Evolutionary conservation across 2,329 filamentous ascomycete genomes (phyloP).

Genomic region (Calonectria pauciramosa): DNA sequence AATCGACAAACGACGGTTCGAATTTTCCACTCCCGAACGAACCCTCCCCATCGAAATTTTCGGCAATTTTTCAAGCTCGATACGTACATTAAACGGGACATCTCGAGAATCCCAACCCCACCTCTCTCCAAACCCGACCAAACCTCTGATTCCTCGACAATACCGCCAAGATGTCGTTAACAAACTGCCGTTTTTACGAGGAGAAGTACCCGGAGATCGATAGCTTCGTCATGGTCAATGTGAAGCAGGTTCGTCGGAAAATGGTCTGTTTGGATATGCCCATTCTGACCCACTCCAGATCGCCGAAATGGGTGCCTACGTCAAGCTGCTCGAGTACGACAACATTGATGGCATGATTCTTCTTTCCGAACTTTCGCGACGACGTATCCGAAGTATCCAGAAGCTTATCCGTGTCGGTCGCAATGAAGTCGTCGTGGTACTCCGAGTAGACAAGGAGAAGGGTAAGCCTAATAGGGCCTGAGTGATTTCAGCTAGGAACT

Average conservation of each 20-base stretch:
- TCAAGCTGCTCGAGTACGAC: constrained; percentile 99
- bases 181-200: constrained; percentile 97
- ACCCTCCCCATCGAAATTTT: constrained; percentile 23
- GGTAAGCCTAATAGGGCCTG: constrained; percentile 62
- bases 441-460: constrained; percentile 99
- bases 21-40: constrained; percentile 17
- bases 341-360: constrained; percentile 99
- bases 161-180: constrained; percentile 87
- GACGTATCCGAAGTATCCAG: constrained; percentile 98
- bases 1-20: constrained; percentile 27
- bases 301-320: constrained; percentile 99
- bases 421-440: constrained; percentile 98
- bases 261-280: constrained; percentile 25
- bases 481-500: constrained; percentile 41
- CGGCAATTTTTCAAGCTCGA: constrained; percentile 32
- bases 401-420: constrained; percentile 98
- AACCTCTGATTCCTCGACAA: constrained; percentile 44
- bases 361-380: constrained; percentile 94
- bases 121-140: constrained; percentile 44
- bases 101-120: constrained; percentile 48
- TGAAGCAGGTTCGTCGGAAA: constrained; percentile 82
- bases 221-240: constrained; percentile 99
- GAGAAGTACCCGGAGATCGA: constrained; percentile 96
- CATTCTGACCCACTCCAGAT: constrained; percentile 70
- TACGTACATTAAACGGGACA: constrained; percentile 42